These are phyloP conservation scores for Rauvolfia tetraphylla DNA, from an alignment of 257 asterid species.

Conservation along the genomic window DNA sequence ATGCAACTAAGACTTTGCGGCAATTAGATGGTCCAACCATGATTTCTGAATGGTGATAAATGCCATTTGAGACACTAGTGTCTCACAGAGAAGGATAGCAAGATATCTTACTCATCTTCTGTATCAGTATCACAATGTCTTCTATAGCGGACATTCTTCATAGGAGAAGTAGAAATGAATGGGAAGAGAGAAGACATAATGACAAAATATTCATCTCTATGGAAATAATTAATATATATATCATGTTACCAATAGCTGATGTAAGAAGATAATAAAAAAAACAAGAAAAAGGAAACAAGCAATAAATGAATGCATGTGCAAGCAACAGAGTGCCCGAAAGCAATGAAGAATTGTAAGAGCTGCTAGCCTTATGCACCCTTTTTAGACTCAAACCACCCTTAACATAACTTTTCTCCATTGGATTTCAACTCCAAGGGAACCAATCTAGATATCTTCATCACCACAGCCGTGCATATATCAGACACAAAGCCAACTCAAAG, in stretches of 20 bases:
- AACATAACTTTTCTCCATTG: neutral
- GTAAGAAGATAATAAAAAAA: too few relatives aligned
- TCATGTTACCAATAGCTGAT: neutral
- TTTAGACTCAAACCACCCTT: neutral
- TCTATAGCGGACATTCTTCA: neutral
- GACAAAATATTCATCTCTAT: neutral
- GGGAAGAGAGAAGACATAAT: neutral
- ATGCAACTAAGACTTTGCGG: neutral
- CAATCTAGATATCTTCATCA: neutral
- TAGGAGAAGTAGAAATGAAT: neutral
- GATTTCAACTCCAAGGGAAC: neutral
- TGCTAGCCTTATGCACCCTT: neutral
- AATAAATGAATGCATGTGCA: neutral
- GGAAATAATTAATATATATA: neutral
- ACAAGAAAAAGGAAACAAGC: neutral
- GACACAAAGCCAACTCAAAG: neutral
- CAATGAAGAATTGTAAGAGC: neutral
- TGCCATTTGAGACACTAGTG: neutral
- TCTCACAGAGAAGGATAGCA: neutral
- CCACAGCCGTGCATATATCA: neutral
- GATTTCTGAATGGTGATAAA: neutral
- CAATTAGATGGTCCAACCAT: neutral
- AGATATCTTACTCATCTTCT: neutral
- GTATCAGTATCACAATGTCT: too few relatives aligned
- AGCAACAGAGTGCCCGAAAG: neutral